phyloP scores from a whole-genome alignment of 2,329 filamentous ascomycete species.

The Fusarium nygamai region DNA sequence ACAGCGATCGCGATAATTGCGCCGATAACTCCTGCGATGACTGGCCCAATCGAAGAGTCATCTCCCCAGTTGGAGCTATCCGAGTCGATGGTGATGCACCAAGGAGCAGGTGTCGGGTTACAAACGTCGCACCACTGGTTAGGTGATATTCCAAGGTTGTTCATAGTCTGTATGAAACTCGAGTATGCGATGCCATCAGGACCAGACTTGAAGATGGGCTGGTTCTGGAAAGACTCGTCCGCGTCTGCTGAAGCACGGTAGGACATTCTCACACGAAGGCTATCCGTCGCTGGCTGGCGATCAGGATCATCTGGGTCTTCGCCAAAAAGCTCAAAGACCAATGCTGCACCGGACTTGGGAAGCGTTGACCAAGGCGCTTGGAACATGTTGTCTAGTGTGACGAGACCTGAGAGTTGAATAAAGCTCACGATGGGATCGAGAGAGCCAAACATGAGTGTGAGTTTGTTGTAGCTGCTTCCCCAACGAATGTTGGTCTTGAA shows the following conservation, averaged over 20 bases:
- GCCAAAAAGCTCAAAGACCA: slow-evolving; percentile 75
- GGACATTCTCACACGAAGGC: slow-evolving; percentile 65
- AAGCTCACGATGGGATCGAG: slow-evolving; percentile 66
- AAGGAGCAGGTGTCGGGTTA: slow-evolving; percentile 45
- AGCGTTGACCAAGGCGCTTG: slow-evolving; percentile 50
- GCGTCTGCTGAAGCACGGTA: slow-evolving; percentile 61
- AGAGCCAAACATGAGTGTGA: slow-evolving; percentile 65
- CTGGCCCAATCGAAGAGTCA: slow-evolving; percentile 45
- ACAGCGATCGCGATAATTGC: slow-evolving; percentile 53
- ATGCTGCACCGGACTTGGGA: slow-evolving; percentile 76
- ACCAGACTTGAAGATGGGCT: slow-evolving; percentile 54
- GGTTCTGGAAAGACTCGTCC: slow-evolving; percentile 47
- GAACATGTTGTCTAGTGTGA: slow-evolving; percentile 61
- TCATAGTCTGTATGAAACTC: slow-evolving; percentile 53
- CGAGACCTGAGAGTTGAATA: slow-evolving; percentile 60
- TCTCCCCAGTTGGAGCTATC: background rate
- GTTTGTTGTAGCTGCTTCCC: slow-evolving; percentile 53
- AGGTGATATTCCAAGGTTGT: slow-evolving; percentile 47
- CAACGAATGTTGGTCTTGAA: slow-evolving; percentile 56
- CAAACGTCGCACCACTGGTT: slow-evolving; percentile 59
- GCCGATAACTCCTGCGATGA: slow-evolving; percentile 59
- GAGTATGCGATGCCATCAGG: slow-evolving; percentile 50
- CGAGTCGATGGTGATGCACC: slow-evolving; percentile 46
- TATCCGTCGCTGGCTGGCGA: slow-evolving; percentile 44
- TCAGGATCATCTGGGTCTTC: slow-evolving; percentile 33